Evolutionary conservation across 305 asterid genomes (phyloP).

Genomic region (Lippia alba): DNA sequence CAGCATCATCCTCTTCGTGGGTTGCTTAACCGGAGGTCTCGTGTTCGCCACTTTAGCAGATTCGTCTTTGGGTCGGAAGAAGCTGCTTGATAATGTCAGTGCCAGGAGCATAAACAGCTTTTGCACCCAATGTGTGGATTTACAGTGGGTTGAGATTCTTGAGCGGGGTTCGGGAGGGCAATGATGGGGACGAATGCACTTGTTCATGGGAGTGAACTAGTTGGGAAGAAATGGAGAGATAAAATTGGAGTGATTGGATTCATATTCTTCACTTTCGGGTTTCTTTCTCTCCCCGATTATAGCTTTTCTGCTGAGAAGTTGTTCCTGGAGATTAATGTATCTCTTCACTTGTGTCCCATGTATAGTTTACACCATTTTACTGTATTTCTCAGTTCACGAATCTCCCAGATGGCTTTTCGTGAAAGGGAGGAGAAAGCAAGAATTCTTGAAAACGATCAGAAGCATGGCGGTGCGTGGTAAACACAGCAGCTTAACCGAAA

Average conservation of each 20-base stretch:
- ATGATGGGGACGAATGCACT: constrained; percentile 48
- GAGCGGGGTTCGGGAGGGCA: constrained; percentile 49
- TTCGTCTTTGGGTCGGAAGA: constrained; percentile 43
- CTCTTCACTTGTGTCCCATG: too few relatives aligned
- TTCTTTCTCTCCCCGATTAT: constrained; percentile 50
- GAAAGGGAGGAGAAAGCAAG: constrained; percentile 33
- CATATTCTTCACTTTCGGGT: constrained; percentile 46
- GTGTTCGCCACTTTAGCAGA: constrained; percentile 38
- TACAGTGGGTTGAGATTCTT: too few relatives aligned
- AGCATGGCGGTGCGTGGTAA: constrained; percentile 20
- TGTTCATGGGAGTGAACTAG: constrained; percentile 51
- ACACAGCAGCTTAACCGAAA: constrained; percentile 11
- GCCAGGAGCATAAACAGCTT: constrained; percentile 29
- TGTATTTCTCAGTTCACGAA: constrained; percentile 42
- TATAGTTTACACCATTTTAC: constrained; percentile 40
- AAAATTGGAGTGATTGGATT: constrained; percentile 49
- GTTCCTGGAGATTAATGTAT: constrained; percentile 59
- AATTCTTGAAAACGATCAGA: constrained; percentile 37
- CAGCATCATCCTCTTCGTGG: constrained; percentile 41
- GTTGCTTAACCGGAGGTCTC: constrained; percentile 41
- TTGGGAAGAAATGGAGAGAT: constrained; percentile 59
- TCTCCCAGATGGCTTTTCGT: constrained; percentile 61
- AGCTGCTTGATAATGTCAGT: constrained; percentile 41
- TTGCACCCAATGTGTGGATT: constrained; percentile 40
- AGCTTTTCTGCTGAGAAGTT: constrained; percentile 35